Evolutionary conservation across 805 yeast genomes (phyloP), one percentile per base, ranked within the genome.

Genomic region (Schwanniomyces yamadae): DNA sequence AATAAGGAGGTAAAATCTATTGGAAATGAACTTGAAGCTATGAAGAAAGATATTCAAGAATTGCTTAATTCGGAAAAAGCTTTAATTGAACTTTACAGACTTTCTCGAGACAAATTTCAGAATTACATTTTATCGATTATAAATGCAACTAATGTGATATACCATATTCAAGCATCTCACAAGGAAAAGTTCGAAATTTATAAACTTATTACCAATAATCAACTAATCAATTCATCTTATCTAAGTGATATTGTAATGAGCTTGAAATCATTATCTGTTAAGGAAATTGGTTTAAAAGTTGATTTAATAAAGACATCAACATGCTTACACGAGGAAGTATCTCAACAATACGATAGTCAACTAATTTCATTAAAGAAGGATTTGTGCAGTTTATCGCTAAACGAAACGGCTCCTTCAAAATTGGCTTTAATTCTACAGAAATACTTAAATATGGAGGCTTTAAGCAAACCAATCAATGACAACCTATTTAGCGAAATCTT

Each of bases 401-500:
- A 5, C 5, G 30, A 27, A 22, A 6, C 6, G 9, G 5, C 19
- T 5, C 14, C 28, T 16, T 11, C 19, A 11, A 33, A 24, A 7
- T 18, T 33, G 5, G 9, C 23, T 12, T 10, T 10, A 11, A 18
- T 12, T 12, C 10, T 35, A 5, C 33, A 35, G 14, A 30, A 20
- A 1, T 35, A 20, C 18, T 31, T 35, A 10, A 26, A 19, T 24
- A 35, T 24, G 20, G 29, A 15, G 10, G 13, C 9, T n/a, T 23
- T 35, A 5, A 14, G 21, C 24, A 31, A 27, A 36, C 33, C 48
- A n/a, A 28, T 59, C 24, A 54, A 55, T 21, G 55, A 54, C 24
- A 46, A 52, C 16, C 40, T 61, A 17, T 63, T 63, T 41, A 49
- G 55, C 43, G 69, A 63, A 41, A 48, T 62, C 5, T 58, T 60